These are phyloP conservation scores for Exsudoporus frostii DNA, from an alignment of 768 basidiomycete genomes.

Conservation along the genomic window DNA sequence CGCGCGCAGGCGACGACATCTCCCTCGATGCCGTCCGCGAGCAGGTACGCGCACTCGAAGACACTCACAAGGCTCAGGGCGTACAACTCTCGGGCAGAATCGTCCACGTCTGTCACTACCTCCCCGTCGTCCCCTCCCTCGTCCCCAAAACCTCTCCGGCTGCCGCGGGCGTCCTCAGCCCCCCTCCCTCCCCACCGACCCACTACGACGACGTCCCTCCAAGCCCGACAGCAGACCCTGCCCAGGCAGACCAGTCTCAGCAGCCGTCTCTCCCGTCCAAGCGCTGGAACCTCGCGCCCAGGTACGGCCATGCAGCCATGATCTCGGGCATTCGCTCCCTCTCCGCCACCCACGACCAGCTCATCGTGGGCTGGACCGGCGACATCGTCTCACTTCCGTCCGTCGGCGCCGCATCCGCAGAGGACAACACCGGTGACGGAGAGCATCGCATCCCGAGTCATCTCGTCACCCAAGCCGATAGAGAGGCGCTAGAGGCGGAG, in stretches of 20 bases:
- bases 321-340: conserved; percentile 89
- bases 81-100: conserved; percentile 82
- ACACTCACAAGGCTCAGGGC: conserved; percentile 63
- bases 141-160: conserved; percentile 33
- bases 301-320: conserved; percentile 94
- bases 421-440: conserved; percentile 13
- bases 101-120: conserved; percentile 89
- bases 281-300: conserved; percentile 72
- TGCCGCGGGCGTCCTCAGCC: conserved; percentile 55
- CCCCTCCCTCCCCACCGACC: conserved; percentile 76
- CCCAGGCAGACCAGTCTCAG: background rate
- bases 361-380: conserved; percentile 93
- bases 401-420: conserved; percentile 27
- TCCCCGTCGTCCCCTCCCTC: conserved; percentile 73
- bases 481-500: conserved; percentile 60
- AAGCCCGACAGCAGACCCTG: conserved; percentile 26
- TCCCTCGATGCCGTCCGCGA: conserved; percentile 70
- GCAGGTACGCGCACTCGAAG: conserved; percentile 70
- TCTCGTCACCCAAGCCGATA: conserved; percentile 58
- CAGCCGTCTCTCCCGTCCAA: conserved; percentile 17
- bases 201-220: conserved; percentile 46
- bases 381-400: conserved; percentile 60
- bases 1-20: conserved; percentile 59
- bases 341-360: conserved; percentile 79
- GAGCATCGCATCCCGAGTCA: conserved; percentile 46